Base-by-base conservation (phyloP, 371 early-diverging fungal genomes). In the Synchytrium microbalum region DNA sequence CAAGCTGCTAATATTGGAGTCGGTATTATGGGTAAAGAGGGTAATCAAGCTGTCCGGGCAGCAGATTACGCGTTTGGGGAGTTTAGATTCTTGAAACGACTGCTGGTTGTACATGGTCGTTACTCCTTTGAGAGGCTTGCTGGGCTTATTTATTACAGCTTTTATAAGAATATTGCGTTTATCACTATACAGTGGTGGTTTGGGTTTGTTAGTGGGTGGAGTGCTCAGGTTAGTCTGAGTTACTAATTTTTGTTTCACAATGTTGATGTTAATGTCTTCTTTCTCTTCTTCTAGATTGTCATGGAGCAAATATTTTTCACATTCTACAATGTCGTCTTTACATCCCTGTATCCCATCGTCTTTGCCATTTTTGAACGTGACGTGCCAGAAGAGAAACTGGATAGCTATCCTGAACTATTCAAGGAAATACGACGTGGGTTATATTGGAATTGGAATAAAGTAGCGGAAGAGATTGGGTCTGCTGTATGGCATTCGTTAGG, bases 21-120 rank as follows among this genome's bases (percentile, higher is more conserved):
- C 8, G 89, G 89, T 1, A 85, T 88, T 54, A 74, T 77, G 64
- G 89, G 89, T 16, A 75, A 80, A 60, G 88, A 88, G 68, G 88
- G 88, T 1, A 80, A 76, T 2, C 87, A 86, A 69, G 88, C 88
- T 32, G 79, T 84, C 2, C 71, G 86, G 52, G 78, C 83, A 16
- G 72, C 83, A 16, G 88, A 88, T 71, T 86, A 79, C 67, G 77
- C 84, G 14, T 74, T 88, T 68, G 76, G 70, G 13, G 78, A 85
- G 64, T 88, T 87, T 67, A 64, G 74, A 63, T 67, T 68, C 52
- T 67, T 88, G 63, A 62, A 62, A 58, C 65, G 76, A 13, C 67
- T 83, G 54, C 23, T 81, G 26, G 60, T 72, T 5, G 76, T 81
- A 2, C 84, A 83, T 63, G 84, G 84, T 1, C 72, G 83, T 31